Evolutionary conservation across 495 filamentous ascomycete species (phyloP).

Genomic region (Neurospora sp.): DNA sequence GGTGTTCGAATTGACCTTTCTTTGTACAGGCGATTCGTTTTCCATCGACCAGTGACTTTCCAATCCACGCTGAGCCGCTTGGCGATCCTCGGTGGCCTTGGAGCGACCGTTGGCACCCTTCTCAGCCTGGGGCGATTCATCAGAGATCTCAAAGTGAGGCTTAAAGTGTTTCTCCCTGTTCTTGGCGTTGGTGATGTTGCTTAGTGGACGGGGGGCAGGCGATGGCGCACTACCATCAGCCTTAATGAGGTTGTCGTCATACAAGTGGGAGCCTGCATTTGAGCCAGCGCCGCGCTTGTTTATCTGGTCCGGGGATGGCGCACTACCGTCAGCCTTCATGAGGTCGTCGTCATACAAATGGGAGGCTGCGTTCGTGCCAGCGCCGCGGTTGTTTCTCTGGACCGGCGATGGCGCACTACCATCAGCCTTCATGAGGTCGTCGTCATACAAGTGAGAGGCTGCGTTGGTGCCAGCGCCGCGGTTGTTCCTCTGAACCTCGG

Average conservation of each 20-base stretch:
- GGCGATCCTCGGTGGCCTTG: constrained; percentile 38
- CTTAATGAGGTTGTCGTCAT: constrained; percentile 61
- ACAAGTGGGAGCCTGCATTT: constrained; percentile 58
- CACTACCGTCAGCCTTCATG: constrained; percentile 50
- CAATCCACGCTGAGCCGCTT: constrained; percentile 57
- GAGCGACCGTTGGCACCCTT: constrained; percentile 7
- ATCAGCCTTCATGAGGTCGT: constrained; percentile 19
- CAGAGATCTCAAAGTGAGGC: constrained; percentile 58
- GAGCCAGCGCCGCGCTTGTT: constrained; percentile 36
- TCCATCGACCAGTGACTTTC: constrained; percentile 54
- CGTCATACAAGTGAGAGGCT: constrained; percentile 50
- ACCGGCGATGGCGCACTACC: constrained; percentile 44
- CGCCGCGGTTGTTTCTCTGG: constrained; percentile 28
- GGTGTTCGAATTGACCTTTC: constrained; percentile 36
- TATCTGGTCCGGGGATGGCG: constrained; percentile 33
- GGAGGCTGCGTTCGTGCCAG: constrained; percentile 50
- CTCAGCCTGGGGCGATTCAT: constrained; percentile 41
- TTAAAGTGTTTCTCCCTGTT: constrained; percentile 65
- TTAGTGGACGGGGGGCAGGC: constrained; percentile 32
- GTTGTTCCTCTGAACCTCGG: constrained; percentile 19
- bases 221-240: constrained; percentile 36
- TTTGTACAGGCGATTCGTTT: constrained; percentile 47
- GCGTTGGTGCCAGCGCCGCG: constrained; percentile 47
- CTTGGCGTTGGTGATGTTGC: constrained; percentile 54
- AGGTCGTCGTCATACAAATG: constrained; percentile 70